phyloP scores from a whole-genome alignment of 108 stramenopile genomes.

The Fragilariopsis cylindrus region DNA sequence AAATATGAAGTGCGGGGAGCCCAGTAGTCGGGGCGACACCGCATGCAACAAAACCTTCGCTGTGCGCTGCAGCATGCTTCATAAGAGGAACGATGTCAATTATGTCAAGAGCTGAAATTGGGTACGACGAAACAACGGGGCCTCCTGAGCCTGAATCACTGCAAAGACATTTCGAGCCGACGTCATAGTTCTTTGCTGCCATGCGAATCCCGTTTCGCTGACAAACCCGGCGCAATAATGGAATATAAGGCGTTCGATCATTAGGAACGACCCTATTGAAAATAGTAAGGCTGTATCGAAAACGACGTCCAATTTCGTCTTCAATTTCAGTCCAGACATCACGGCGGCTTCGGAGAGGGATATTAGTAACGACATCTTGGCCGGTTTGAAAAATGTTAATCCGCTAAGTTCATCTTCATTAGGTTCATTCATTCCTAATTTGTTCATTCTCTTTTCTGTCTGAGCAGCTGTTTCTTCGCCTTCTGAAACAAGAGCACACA shows the following conservation, averaged over 20 bases:
- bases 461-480: slow-evolving; percentile 84
- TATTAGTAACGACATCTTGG: slow-evolving; percentile 23
- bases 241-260: slow-evolving; percentile 48
- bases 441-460: slow-evolving; percentile 60
- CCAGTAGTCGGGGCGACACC: slow-evolving; percentile 42
- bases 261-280: slow-evolving; percentile 53
- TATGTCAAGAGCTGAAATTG: slow-evolving; percentile 82
- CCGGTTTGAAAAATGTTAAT: slow-evolving; percentile 49
- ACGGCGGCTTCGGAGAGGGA: slow-evolving; percentile 36
- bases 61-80: slow-evolving; percentile 81
- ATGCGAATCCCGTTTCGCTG: slow-evolving; percentile 88
- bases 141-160: slow-evolving; percentile 41
- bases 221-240: slow-evolving; percentile 87
- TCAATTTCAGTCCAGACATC: slow-evolving; percentile 84
- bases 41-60: slow-evolving; percentile 71
- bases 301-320: slow-evolving; percentile 70
- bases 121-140: slow-evolving; percentile 55
- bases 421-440: slow-evolving; percentile 30
- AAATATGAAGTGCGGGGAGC: slow-evolving; percentile 67
- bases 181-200: slow-evolving; percentile 69
- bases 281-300: slow-evolving; percentile 64
- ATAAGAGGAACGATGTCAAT: slow-evolving; percentile 88
- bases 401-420: slow-evolving; percentile 61
- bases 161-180: slow-evolving; percentile 73
- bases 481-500: slow-evolving; percentile 83